Conservation (phyloP, 805 yeast genomes). For the Nakazawaea molendinolei region DNA sequence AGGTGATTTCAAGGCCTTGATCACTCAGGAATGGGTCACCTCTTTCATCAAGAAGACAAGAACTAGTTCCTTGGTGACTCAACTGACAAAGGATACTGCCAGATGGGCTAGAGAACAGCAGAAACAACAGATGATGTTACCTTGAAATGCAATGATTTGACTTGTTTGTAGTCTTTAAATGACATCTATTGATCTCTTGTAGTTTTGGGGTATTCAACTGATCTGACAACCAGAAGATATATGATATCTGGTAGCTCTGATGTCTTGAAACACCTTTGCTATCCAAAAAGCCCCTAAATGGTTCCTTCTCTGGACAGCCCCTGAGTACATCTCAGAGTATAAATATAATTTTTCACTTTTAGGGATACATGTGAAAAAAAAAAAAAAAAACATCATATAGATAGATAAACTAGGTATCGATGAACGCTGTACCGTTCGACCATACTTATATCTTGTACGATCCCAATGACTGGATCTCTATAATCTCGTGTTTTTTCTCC, state of each 20-base stretch:
- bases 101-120: constrained; percentile 95
- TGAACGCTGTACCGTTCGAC: constrained; percentile 52
- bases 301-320: no score
- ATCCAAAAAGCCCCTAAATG: no score
- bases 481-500: constrained; percentile 63
- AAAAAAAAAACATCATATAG: background rate
- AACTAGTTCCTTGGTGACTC: constrained; percentile 51
- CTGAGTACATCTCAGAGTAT: no score
- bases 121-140: constrained; percentile 23
- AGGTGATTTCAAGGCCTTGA: constrained; percentile 65
- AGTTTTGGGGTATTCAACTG: no score
- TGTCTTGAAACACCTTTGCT: no score
- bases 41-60: constrained; percentile 72
- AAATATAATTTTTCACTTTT: no score
- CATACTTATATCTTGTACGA: constrained; percentile 81
- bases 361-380: background rate
- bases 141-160: background rate
- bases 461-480: constrained; percentile 54
- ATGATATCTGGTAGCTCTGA: no score
- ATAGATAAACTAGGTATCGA: background rate
- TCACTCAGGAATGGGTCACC: constrained; percentile 71
- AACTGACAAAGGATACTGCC: constrained; percentile 81
- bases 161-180: background rate
- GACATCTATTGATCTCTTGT: background rate
- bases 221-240: no score